Percentiles rank a stretch among this genome's conserved stretches.
Evolutionary conservation across 257 asterid genomes (phyloP).

Genomic region (Salvia hispanica): DNA sequence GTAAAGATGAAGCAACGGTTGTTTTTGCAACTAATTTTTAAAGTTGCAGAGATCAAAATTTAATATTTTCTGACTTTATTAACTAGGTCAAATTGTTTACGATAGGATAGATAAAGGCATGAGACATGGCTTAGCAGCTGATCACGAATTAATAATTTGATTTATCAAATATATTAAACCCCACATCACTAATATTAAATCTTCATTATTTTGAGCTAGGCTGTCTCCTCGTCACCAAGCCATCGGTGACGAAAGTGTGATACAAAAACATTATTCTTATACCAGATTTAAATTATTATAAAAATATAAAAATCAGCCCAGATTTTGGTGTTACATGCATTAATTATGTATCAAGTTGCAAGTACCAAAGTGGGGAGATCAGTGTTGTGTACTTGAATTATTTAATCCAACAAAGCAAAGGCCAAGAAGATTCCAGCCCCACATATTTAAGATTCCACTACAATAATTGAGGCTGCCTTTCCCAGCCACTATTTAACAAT

Average conservation of each 20-base stretch:
- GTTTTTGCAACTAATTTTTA: too few relatives aligned
- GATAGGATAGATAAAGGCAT: neutral
- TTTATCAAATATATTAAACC: neutral
- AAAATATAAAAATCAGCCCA: neutral
- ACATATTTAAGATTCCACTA: slow-evolving; percentile 38
- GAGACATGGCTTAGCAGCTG: neutral
- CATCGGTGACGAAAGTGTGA: slow-evolving; percentile 27
- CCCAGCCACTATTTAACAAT: slow-evolving; percentile 6
- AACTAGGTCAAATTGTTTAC: too few relatives aligned
- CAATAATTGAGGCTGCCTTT: slow-evolving; percentile 42
- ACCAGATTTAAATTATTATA: neutral
- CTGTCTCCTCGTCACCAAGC: slow-evolving; percentile 39
- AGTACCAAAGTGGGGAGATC: slow-evolving; percentile 29
- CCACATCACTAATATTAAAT: slow-evolving; percentile 6
- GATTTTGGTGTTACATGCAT: slow-evolving; percentile 10
- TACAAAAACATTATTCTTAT: neutral
- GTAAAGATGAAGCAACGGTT: too few relatives aligned
- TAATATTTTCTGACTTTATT: too few relatives aligned
- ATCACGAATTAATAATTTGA: neutral
- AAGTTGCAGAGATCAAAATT: too few relatives aligned
- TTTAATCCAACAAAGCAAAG: neutral
- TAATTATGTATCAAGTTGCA: slow-evolving; percentile 35
- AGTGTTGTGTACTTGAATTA: slow-evolving; percentile 34
- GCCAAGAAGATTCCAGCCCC: slow-evolving; percentile 30
- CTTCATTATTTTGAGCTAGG: slow-evolving; percentile 28